A percentile compares a stretch with the other conserved stretches of the same genome.
Conservation (phyloP, 208 protist genomes). For the Leishmania guyanensis region DNA sequence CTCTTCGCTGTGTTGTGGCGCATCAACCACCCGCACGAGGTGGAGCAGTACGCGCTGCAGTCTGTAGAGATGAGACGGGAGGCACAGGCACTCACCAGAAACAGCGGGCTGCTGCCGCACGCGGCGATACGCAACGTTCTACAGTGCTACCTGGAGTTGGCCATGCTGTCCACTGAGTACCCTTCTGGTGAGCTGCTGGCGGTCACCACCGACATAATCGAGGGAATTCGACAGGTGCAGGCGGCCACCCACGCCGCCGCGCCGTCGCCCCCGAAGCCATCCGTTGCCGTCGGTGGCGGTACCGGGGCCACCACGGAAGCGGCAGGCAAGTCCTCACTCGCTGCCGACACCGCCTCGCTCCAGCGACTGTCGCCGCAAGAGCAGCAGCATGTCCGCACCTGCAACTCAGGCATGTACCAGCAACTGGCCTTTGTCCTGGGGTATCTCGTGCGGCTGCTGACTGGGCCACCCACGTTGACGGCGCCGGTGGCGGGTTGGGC, state of each 20-base stretch:
- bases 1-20: conserved; percentile 83
- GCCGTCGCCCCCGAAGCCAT: not conserved
- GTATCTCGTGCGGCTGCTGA: conserved; percentile 59
- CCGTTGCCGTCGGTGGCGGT: not conserved
- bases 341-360: conserved; percentile 32
- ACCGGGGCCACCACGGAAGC: conserved; percentile 3
- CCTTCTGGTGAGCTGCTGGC: conserved; percentile 32
- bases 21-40: conserved; percentile 63
- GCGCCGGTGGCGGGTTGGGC: conserved; percentile 5
- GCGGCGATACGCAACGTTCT: conserved; percentile 74
- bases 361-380: conserved; percentile 75
- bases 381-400: conserved; percentile 84
- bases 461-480: conserved; percentile 9
- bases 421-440: conserved; percentile 74
- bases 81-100: conserved; percentile 33
- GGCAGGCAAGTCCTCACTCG: conserved; percentile 8
- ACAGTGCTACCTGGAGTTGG: conserved; percentile 77
- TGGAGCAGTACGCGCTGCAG: conserved; percentile 52
- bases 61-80: conserved; percentile 33
- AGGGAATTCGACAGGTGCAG: conserved; percentile 54
- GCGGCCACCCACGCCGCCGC: conserved; percentile 21
- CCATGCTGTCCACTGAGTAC: conserved; percentile 38
- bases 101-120: conserved; percentile 70
- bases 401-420: conserved; percentile 85
- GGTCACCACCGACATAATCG: conserved; percentile 61